Percentiles rank a stretch among this genome's conserved stretches.
Evolutionary conservation across 2,329 filamentous ascomycete species (phyloP).

Genomic region (Alternaria burnsii): DNA sequence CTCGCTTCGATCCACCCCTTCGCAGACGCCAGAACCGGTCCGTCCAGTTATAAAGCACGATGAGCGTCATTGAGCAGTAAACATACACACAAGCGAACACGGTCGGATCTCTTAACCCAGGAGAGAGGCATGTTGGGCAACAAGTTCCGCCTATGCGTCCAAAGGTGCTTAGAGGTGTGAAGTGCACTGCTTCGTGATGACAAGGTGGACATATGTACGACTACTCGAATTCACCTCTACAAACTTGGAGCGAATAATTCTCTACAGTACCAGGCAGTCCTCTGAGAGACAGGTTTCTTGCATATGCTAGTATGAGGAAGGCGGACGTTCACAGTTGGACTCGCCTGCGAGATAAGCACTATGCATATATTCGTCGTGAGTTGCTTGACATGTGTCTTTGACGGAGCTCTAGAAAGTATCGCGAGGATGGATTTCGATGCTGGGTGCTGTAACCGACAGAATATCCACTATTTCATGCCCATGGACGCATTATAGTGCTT

Average conservation of each 20-base stretch:
- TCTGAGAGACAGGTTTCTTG: neutral
- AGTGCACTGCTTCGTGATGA: neutral
- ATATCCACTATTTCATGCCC: neutral
- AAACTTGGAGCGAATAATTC: neutral
- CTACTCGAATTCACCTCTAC: neutral
- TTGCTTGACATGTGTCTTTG: neutral
- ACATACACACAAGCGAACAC: neutral
- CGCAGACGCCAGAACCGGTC: neutral
- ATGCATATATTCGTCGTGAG: neutral
- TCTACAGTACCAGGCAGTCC: neutral
- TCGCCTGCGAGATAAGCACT: neutral
- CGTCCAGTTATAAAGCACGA: neutral
- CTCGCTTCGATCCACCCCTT: neutral
- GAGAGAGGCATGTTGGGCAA: neutral
- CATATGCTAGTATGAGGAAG: neutral
- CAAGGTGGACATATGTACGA: neutral
- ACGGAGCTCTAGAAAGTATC: neutral
- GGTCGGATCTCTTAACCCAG: neutral
- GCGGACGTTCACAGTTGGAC: neutral
- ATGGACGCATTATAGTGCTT: neutral
- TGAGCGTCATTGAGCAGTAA: neutral
- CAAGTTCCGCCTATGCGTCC: neutral
- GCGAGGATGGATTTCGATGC: neutral
- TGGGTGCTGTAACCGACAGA: neutral
- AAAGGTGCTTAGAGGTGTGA: neutral